Percentiles rank a stretch among this genome's conserved stretches.
Evolutionary conservation across 805 yeast genomes (phyloP).

Genomic region (Myxozyma neglecta): DNA sequence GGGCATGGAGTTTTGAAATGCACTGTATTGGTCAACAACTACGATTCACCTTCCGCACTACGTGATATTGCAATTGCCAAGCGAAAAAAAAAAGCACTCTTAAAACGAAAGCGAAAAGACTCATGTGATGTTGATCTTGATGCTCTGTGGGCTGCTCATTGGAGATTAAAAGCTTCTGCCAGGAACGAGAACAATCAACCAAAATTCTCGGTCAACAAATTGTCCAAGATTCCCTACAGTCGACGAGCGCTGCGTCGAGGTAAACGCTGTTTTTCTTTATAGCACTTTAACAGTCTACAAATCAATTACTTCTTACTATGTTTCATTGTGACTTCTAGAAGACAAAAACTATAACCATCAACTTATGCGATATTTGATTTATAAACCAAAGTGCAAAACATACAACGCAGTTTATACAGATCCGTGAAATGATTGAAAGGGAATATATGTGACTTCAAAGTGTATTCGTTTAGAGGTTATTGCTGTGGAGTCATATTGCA

Average conservation of each 20-base stretch:
- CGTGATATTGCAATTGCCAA: constrained; percentile 1
- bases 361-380: not conserved
- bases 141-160: constrained; percentile 23
- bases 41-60: not conserved
- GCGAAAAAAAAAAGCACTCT: not conserved
- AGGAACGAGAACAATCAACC: not conserved
- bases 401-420: not conserved
- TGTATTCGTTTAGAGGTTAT: no score
- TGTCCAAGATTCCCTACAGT: not conserved
- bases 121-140: constrained; percentile 10
- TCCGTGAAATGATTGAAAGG: no score
- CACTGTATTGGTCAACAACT: constrained; percentile 6
- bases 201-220: not conserved
- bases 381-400: not conserved
- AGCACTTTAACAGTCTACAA: not conserved
- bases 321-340: not conserved
- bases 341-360: not conserved
- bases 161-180: constrained; percentile 4
- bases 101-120: constrained; percentile 4
- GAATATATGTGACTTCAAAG: no score
- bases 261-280: not conserved
- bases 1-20: constrained; percentile 2
- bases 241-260: constrained; percentile 8
- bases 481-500: no score
- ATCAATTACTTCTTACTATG: not conserved